phyloP scores from a whole-genome alignment of 2,329 filamentous ascomycete genomes.

The Colletotrichum sp. region DNA sequence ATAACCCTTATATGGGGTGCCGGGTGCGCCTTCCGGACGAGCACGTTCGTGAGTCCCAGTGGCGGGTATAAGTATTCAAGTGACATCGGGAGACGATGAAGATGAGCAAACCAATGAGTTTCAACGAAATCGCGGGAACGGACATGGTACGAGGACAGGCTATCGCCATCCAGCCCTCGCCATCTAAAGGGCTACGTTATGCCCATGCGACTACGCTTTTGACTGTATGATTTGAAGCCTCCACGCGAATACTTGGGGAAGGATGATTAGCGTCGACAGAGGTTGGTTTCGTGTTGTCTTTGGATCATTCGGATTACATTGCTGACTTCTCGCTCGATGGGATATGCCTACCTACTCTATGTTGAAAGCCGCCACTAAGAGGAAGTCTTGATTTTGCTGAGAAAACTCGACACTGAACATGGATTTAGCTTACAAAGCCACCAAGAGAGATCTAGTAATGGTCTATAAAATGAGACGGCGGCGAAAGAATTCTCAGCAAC shows the following conservation, averaged over 20 bases:
- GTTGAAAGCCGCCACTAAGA: no score
- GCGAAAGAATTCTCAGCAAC: no score
- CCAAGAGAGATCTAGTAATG: fast-evolving
- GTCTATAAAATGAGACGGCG: neutral
- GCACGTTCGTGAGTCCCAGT: neutral
- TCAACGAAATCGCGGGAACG: no score
- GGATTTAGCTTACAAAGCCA: neutral
- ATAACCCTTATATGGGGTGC: neutral
- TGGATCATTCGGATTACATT: neutral
- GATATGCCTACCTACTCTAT: no score
- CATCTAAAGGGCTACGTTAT: neutral
- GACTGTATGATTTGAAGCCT: neutral
- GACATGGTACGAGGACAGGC: neutral
- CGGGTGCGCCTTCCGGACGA: neutral
- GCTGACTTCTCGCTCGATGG: neutral
- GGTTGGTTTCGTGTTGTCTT: fast-evolving
- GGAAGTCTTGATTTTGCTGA: no score
- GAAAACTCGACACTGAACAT: neutral
- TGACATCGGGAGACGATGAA: neutral
- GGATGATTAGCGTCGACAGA: neutral
- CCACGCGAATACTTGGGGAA: neutral
- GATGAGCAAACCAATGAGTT: neutral
- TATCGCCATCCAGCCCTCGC: neutral
- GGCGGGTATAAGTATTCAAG: neutral
- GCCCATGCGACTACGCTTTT: neutral